A percentile compares a stretch with the other conserved stretches of the same genome.
Conservation (phyloP, 257 asterid genomes). For the Verbascum thapsus region DNA sequence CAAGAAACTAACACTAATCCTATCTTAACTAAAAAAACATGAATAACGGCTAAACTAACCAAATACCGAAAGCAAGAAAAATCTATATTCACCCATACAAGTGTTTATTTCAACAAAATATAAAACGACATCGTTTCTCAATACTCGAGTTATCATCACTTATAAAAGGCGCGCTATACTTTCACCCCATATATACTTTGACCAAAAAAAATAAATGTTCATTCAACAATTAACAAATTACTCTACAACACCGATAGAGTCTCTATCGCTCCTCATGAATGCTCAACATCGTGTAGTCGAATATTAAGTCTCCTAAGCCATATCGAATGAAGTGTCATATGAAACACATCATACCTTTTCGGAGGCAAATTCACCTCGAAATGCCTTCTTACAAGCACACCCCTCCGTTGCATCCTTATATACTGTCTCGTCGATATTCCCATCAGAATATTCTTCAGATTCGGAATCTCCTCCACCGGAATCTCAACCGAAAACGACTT, state of each 20-base stretch:
- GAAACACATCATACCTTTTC: constrained; percentile 77
- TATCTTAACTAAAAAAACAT: too few relatives aligned
- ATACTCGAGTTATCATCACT: too few relatives aligned
- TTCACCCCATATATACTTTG: too few relatives aligned
- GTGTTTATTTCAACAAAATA: too few relatives aligned
- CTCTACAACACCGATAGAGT: constrained; percentile 16
- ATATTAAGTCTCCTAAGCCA: constrained; percentile 81
- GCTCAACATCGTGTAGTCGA: constrained; percentile 43
- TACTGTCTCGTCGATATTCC: constrained; percentile 69
- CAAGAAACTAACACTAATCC: too few relatives aligned
- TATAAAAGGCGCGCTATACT: too few relatives aligned
- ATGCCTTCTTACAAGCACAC: constrained; percentile 61
- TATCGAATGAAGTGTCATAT: constrained; percentile 84
- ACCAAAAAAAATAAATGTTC: too few relatives aligned
- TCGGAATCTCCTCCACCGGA: constrained; percentile 53
- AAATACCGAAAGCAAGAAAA: too few relatives aligned
- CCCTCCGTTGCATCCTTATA: constrained; percentile 73
- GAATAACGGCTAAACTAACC: too few relatives aligned
- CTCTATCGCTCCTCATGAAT: constrained; percentile 37
- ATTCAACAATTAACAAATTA: not conserved
- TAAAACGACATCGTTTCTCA: too few relatives aligned
- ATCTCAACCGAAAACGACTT: constrained; percentile 57
- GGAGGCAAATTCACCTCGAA: constrained; percentile 73
- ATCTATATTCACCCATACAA: too few relatives aligned
- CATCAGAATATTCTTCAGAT: constrained; percentile 56